Evolutionary conservation across 2,329 filamentous ascomycete genomes (phyloP), one percentile per base, ranked within the genome.

Genomic region (Epichloe typhina): DNA sequence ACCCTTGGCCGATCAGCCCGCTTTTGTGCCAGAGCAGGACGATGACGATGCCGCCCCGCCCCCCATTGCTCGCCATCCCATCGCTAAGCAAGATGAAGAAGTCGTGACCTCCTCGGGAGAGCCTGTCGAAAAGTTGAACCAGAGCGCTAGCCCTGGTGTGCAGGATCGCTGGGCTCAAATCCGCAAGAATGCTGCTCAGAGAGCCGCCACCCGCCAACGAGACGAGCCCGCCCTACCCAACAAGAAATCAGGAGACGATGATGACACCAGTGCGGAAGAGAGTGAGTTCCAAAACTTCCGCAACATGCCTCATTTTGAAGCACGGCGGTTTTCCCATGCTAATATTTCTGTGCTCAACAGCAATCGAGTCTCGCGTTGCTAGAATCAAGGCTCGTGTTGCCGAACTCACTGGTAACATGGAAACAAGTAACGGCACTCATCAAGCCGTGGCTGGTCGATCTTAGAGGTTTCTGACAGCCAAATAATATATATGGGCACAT

Each of bases 311-410:
- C 17, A 4, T 6, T 23, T 33, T 37, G 31, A 31, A 31, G 8
- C 9, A 11, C 8, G 31, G 31, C 31, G 31, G 31, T 4, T 31
- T 31, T 31, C 31, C 15, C 4, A 37, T 46, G 33, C 64, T 67
- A 44, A 68, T 54, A 2, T 47, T 42, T 41, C 13, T 56, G 1
- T 48, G 42, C 41, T 12, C 23, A 50, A n/a, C 58, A 94, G 88
- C 90, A 37, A 97, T 97, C 61, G 93, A 98, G 68, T 90, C 89
- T 46, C 87, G 93, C 57, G 93, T 97, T 53, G 93, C 93, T 46
- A 86, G 93, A 56, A 98, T 98, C 77, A 97, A 96, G 72, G 93
- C 93, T 53, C 84, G 93, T 55, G 93, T 98, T 52, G 93, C 93
- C 49, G 89, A 96, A 66, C 71, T 98, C 59, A 98, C 93, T 2